Conservation (phyloP, 768 basidiomycete species). For the Hygrocybe punicea region DNA sequence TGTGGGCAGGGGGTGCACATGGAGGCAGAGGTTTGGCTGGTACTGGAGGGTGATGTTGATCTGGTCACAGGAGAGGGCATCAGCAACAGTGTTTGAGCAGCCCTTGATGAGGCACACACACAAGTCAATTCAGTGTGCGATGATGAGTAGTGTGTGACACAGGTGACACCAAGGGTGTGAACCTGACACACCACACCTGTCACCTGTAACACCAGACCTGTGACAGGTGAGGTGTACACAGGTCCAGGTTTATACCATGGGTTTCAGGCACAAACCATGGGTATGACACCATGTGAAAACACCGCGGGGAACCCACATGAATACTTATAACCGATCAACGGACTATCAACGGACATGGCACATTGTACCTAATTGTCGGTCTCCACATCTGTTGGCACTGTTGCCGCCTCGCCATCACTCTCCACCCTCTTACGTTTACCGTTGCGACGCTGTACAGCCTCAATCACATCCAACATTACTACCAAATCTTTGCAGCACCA, state of each 20-base stretch:
- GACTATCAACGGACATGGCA: background rate
- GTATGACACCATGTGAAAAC: background rate
- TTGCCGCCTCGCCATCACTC: background rate
- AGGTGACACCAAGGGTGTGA: background rate
- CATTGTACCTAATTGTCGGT: background rate
- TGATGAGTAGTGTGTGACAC: background rate
- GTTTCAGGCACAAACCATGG: background rate
- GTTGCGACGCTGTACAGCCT: background rate
- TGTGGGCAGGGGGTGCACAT: too few relatives aligned
- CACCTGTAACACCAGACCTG: background rate
- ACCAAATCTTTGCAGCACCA: slow-evolving; percentile 16
- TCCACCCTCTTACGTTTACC: background rate
- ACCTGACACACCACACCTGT: slow-evolving; percentile 2
- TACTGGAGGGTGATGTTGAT: too few relatives aligned
- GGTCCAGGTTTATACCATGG: background rate
- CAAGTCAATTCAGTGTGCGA: too few relatives aligned
- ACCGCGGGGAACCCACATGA: background rate
- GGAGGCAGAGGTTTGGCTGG: too few relatives aligned
- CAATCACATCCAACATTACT: background rate
- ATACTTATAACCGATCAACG: background rate
- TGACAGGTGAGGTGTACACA: background rate
- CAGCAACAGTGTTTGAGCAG: too few relatives aligned
- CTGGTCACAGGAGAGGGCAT: too few relatives aligned
- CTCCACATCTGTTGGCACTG: background rate
- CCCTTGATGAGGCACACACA: too few relatives aligned